A percentile compares a stretch with the other conserved stretches of the same genome.
phyloP scores from a whole-genome alignment of 2,329 filamentous ascomycete genomes.

The Scortechinia acanthostroma region DNA sequence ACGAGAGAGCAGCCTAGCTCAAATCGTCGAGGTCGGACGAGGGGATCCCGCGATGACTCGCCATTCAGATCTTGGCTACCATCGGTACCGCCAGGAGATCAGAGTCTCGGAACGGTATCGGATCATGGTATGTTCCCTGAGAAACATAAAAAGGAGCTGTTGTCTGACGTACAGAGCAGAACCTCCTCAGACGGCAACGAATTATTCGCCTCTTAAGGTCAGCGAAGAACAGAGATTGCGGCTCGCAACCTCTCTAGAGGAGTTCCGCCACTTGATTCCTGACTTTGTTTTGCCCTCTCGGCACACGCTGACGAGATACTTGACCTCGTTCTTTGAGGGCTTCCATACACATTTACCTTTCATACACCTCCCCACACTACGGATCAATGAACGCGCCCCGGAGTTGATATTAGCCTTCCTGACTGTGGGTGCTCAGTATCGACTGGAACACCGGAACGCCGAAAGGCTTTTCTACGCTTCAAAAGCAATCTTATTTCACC shows the following conservation, averaged over 20 bases:
- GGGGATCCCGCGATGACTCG: slow-evolving; percentile 15
- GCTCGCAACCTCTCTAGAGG: slow-evolving; percentile 13
- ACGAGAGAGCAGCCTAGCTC: slow-evolving; percentile 6
- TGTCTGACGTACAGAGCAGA: slow-evolving; percentile 3
- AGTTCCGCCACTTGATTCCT: slow-evolving; percentile 15
- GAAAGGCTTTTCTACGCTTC: slow-evolving; percentile 21
- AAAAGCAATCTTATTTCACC: slow-evolving; percentile 19
- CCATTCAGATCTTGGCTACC: slow-evolving; percentile 27
- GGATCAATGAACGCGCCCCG: slow-evolving; percentile 15
- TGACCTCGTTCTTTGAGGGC: slow-evolving; percentile 24
- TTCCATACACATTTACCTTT: slow-evolving; percentile 28
- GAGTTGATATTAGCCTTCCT: slow-evolving; percentile 21
- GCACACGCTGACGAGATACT: slow-evolving; percentile 22
- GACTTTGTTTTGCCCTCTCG: slow-evolving; percentile 22
- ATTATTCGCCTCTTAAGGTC: slow-evolving; percentile 8
- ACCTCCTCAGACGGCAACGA: slow-evolving; percentile 5
- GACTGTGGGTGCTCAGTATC: slow-evolving; percentile 25
- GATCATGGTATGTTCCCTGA: slow-evolving; percentile 10
- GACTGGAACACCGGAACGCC: slow-evolving; percentile 23
- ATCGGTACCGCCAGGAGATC: slow-evolving; percentile 19
- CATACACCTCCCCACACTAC: slow-evolving; percentile 23
- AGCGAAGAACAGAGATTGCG: slow-evolving; percentile 22
- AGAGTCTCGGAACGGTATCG: slow-evolving; percentile 10
- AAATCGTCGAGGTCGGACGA: slow-evolving; percentile 5
- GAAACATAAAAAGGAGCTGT: background rate